Conservation (phyloP, 345 rosid species). For the Barbarea vulgaris region DNA sequence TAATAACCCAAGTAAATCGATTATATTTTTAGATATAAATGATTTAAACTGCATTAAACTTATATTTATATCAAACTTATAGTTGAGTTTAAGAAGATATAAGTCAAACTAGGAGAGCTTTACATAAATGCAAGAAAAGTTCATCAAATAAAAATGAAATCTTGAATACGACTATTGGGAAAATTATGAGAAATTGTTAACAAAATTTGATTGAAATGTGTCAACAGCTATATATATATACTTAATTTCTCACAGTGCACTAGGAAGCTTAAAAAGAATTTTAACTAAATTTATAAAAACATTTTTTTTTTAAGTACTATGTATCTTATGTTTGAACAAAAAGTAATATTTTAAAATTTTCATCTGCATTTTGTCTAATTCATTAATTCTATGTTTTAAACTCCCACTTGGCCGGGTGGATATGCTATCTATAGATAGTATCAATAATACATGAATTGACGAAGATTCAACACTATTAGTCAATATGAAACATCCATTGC, state of each 20-base stretch:
- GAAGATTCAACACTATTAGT: neutral
- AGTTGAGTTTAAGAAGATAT: slow-evolving; percentile 10
- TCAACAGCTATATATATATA: neutral
- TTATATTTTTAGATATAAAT: neutral
- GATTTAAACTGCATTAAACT: neutral
- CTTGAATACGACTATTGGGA: neutral
- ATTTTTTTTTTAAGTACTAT: no score
- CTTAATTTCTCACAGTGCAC: neutral
- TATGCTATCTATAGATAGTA: neutral
- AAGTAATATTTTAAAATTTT: neutral
- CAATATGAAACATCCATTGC: neutral
- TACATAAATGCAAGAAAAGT: slow-evolving; percentile 15
- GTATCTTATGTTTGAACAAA: neutral
- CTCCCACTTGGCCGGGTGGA: neutral
- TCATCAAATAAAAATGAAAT: neutral
- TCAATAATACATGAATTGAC: slow-evolving; percentile 8
- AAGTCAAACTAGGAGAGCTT: slow-evolving; percentile 16
- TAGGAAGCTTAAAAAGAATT: neutral
- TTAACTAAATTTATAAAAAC: no score
- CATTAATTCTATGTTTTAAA: neutral
- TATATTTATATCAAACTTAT: neutral
- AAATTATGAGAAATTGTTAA: neutral
- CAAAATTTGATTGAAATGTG: neutral
- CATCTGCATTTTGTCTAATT: no score
- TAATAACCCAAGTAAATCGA: neutral